phyloP scores from a whole-genome alignment of 1,284 basidiomycete genomes.

The Mycena citricolor region DNA sequence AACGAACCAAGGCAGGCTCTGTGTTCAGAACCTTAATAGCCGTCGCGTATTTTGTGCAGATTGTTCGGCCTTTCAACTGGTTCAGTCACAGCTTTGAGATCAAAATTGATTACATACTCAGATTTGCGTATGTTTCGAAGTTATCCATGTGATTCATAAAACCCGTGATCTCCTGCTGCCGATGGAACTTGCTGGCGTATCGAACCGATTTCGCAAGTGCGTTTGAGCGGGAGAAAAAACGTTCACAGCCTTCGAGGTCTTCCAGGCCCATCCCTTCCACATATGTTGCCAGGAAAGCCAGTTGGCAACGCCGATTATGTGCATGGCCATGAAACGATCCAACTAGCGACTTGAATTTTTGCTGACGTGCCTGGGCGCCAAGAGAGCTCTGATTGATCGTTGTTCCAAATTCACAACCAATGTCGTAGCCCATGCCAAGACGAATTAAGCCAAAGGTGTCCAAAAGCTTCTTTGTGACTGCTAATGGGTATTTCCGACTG shows the following conservation, averaged over 20 bases:
- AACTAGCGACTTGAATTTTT: constrained; percentile 1
- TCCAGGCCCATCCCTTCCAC: constrained; percentile 26
- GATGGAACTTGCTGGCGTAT: constrained; percentile 25
- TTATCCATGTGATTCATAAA: constrained; percentile 24
- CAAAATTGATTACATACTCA: constrained; percentile 2
- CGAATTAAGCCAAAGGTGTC: constrained; percentile 3
- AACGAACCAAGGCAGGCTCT: not conserved
- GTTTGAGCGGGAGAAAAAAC: constrained; percentile 27
- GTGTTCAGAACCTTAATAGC: constrained; percentile 8
- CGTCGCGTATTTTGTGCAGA: constrained; percentile 9
- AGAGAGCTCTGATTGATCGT: not conserved
- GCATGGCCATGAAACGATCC: constrained; percentile 26
- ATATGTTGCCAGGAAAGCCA: constrained; percentile 21
- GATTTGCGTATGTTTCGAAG: constrained; percentile 20
- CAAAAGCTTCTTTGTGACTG: constrained; percentile 2
- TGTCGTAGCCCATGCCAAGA: constrained; percentile 12
- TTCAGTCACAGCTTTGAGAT: not conserved
- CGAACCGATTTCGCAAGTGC: constrained; percentile 22
- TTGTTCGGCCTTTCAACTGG: constrained; percentile 1
- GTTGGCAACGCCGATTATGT: constrained; percentile 28
- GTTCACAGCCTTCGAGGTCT: constrained; percentile 30
- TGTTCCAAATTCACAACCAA: constrained; percentile 12
- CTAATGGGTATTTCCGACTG: constrained; percentile 17
- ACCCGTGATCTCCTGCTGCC: constrained; percentile 25
- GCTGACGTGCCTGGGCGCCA: not conserved